Percentiles rank a stretch among this genome's conserved stretches.
These are phyloP conservation scores for Pistacia vera DNA, from an alignment of 345 rosid species.

Conservation along the genomic window DNA sequence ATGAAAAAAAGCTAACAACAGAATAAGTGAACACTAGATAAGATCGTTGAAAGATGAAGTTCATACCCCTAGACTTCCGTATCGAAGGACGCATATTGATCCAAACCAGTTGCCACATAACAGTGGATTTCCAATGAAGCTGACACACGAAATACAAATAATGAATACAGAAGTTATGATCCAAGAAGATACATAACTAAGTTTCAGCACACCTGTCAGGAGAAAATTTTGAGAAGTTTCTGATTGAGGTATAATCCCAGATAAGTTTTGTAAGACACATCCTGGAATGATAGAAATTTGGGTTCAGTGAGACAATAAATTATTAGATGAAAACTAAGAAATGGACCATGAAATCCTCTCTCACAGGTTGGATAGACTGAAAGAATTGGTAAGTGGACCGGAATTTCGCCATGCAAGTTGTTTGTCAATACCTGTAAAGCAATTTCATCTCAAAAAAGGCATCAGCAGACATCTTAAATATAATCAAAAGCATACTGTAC, in stretches of 20 bases:
- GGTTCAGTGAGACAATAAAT: not conserved
- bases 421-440: conserved; percentile 69
- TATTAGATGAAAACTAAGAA: not conserved
- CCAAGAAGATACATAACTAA: not conserved
- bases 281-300: conserved; percentile 34
- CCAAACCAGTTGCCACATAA: conserved; percentile 88
- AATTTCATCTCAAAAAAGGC: not conserved
- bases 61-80: conserved; percentile 59
- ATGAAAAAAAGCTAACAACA: not conserved
- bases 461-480: not conserved
- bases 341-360: conserved; percentile 14
- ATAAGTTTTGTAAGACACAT: conserved; percentile 84
- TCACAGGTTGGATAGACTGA: conserved; percentile 68
- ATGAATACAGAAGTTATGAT: not conserved
- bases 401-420: conserved; percentile 73
- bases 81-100: conserved; percentile 60
- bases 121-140: conserved; percentile 79
- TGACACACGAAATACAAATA: conserved; percentile 22
- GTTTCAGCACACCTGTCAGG: not conserved
- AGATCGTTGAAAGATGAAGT: not conserved
- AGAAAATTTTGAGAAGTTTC: no score
- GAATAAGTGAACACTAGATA: not conserved
- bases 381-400: conserved; percentile 82
- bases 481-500: not conserved
- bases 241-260: conserved; percentile 59